These are phyloP conservation scores for Melampsora larici-populina DNA, from an alignment of 1,284 basidiomycete genomes.

Conservation along the genomic window DNA sequence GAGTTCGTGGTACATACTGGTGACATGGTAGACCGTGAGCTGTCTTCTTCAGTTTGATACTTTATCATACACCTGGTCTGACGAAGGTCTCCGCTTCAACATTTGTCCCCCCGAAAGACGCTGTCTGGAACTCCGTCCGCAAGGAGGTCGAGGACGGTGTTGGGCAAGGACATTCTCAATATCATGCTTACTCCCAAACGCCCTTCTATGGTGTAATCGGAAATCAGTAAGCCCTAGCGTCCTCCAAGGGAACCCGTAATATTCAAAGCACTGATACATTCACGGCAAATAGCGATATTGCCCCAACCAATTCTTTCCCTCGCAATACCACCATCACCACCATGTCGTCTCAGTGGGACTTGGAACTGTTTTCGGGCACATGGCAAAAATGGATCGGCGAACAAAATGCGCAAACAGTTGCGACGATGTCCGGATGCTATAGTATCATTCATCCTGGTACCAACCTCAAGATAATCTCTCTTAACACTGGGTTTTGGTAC, in stretches of 20 bases:
- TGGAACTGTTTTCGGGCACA: conserved; percentile 37
- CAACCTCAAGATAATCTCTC: conserved; percentile 41
- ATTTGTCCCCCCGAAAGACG: conserved; percentile 37
- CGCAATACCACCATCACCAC: conserved; percentile 45
- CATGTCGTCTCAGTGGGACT: conserved; percentile 37
- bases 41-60: background rate
- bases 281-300: conserved; percentile 47
- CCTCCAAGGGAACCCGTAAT: background rate
- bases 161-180: conserved; percentile 39
- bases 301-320: conserved; percentile 52
- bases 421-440: conserved; percentile 31
- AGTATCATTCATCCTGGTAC: conserved; percentile 39
- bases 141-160: conserved; percentile 43
- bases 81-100: background rate
- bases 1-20: conserved; percentile 64
- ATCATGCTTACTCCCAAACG: conserved; percentile 32
- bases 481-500: conserved; percentile 43
- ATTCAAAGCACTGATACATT: too few relatives aligned
- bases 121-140: conserved; percentile 46
- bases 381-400: conserved; percentile 39
- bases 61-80: background rate
- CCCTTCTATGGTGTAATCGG: conserved; percentile 50
- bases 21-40: conserved; percentile 62
- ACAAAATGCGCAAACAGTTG: conserved; percentile 1
- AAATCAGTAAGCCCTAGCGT: conserved; percentile 48